Conservation (phyloP, 495 filamentous ascomycete genomes). For the Penicillium subrubescens region DNA sequence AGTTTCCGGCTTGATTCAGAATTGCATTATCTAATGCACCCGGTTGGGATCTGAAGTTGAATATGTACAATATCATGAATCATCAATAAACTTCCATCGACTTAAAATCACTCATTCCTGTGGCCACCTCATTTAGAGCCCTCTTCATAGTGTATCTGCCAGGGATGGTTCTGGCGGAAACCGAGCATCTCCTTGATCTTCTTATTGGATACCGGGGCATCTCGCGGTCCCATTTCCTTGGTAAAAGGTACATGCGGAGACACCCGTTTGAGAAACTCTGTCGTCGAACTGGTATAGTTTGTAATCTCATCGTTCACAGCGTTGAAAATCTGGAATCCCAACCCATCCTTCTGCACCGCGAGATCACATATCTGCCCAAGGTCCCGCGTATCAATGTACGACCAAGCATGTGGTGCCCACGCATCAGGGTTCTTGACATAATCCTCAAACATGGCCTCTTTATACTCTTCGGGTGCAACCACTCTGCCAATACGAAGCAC, state of each 20-base stretch:
- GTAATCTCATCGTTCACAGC: constrained; percentile 63
- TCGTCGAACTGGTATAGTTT: constrained; percentile 38
- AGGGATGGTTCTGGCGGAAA: constrained; percentile 58
- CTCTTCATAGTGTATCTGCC: constrained; percentile 41
- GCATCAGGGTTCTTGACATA: constrained; percentile 51
- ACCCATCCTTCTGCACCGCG: constrained; percentile 47
- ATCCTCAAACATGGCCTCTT: constrained; percentile 43
- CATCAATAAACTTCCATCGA: not conserved
- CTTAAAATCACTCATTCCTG: not conserved
- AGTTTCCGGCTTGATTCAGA: constrained; percentile 31
- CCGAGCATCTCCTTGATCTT: constrained; percentile 61
- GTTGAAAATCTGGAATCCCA: constrained; percentile 65
- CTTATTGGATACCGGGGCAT: constrained; percentile 59
- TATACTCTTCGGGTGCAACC: constrained; percentile 62
- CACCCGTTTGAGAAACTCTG: constrained; percentile 49
- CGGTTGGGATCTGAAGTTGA: constrained; percentile 12
- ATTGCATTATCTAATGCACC: constrained; percentile 28
- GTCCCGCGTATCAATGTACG: constrained; percentile 61
- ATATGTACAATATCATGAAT: not conserved
- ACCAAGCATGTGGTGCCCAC: constrained; percentile 59
- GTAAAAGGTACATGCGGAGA: constrained; percentile 50
- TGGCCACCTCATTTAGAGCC: not conserved
- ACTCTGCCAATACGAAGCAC: constrained; percentile 60
- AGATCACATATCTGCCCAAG: constrained; percentile 60
- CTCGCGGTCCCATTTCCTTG: constrained; percentile 53